Conservation (phyloP, 2,329 filamentous ascomycete genomes). For the Endoconidiophora polonica region DNA sequence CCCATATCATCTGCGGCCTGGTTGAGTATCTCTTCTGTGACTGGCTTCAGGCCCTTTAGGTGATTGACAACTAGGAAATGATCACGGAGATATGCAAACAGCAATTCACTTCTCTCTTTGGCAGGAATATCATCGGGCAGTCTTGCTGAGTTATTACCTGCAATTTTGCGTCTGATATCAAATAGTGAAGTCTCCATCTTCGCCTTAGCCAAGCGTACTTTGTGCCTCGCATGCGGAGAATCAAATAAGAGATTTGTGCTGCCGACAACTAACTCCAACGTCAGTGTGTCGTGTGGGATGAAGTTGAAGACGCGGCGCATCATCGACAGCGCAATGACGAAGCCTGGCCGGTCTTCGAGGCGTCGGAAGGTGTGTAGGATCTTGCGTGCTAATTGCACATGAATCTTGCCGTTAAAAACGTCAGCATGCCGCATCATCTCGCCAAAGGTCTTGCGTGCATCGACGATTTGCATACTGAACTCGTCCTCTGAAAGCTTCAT, state of each 20-base stretch:
- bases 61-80: slow-evolving; percentile 5
- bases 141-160: slow-evolving; percentile 17
- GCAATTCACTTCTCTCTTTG: slow-evolving; percentile 22
- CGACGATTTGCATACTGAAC: slow-evolving; percentile 18
- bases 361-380: slow-evolving; percentile 35
- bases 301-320: slow-evolving; percentile 29
- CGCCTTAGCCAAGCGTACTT: slow-evolving; percentile 27
- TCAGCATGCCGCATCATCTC: slow-evolving; percentile 32
- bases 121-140: slow-evolving; percentile 21
- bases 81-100: slow-evolving; percentile 26
- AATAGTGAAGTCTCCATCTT: slow-evolving; percentile 23
- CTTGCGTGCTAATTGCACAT: slow-evolving; percentile 31
- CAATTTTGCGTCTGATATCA: slow-evolving; percentile 1
- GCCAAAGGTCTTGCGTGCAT: slow-evolving; percentile 28
- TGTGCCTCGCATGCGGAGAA: slow-evolving; percentile 23
- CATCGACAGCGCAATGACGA: slow-evolving; percentile 29
- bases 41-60: slow-evolving; percentile 12
- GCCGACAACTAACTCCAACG: slow-evolving; percentile 29
- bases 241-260: slow-evolving; percentile 29
- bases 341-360: slow-evolving; percentile 26
- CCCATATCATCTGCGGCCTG: slow-evolving; percentile 28
- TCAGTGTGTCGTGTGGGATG: slow-evolving; percentile 28
- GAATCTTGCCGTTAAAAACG: slow-evolving; percentile 26
- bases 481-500: slow-evolving; percentile 20
- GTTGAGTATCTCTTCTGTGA: slow-evolving; percentile 17